Evolutionary conservation across 1,284 basidiomycete species (phyloP), one percentile per base, ranked within the genome.

Genomic region (Polyporus tsugae): DNA sequence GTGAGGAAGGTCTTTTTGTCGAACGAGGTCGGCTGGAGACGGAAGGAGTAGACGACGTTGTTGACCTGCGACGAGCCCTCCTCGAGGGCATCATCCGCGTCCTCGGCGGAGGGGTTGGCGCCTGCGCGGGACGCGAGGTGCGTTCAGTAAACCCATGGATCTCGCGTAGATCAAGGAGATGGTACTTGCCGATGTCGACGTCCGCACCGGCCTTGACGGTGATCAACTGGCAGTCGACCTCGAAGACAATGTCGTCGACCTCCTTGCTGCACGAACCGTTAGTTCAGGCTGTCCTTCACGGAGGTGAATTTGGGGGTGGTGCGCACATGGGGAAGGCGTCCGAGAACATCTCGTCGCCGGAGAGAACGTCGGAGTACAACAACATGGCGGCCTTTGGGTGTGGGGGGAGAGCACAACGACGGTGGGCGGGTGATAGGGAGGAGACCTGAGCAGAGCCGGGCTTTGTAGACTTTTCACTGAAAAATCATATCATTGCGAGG

Each of bases 41-140:
- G 93, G 91, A 97, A 97, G 62, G 96, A 95, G 86, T 96, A 84
- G 70, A 92, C 92, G 75, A 99, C 87, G 83, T 99, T 96, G 91
- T 97, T 99, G 79, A 98, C 93, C 73, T 86, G 84, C 22, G 68
- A 55, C 41, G 90, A 87, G 74, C 94, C 95, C 19, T 94, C 92
- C 80, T 96, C 97, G 69, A 98, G 81, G 39, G 85, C 86, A 73
- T 99, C 98, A 3, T 90, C 91, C 62, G 83, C 82, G 70, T 98
- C 98, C 85, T 99, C 98, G 46, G 92, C 86, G 64, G 97, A 97
- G 57, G 95, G 93, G 82, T 97, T 96, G 70, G 91, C 95, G 79
- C 95, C 94, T 95, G 74, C 17, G 39, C 25, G 41, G 33, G 44
- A 57, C 60, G 35, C 35, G 35, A 36, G 58, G 58, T 22, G 36